Evolutionary conservation across 2,329 filamentous ascomycete genomes (phyloP).

Genomic region (Colletotrichum eleusines): DNA sequence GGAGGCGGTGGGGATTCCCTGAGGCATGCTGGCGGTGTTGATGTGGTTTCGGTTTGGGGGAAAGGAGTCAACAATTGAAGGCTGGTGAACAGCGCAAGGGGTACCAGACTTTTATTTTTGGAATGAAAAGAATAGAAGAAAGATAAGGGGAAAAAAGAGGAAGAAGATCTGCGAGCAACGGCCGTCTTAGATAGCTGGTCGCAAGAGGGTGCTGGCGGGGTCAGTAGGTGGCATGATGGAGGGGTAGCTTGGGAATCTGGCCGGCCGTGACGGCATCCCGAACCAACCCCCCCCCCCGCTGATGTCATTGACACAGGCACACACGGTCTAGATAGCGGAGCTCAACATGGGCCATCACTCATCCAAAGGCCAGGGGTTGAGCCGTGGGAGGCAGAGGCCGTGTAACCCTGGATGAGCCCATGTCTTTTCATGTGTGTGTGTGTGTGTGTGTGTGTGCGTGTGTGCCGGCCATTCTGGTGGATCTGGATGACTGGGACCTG

Average conservation of each 20-base stretch:
- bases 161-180: constrained; percentile 2
- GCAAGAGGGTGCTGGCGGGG: constrained; percentile 12
- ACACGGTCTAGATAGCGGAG: constrained; percentile 24
- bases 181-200: constrained; percentile 28
- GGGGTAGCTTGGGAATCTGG: constrained; percentile 34
- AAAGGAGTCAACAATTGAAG: neutral
- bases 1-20: constrained; percentile 64
- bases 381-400: neutral
- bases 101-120: constrained; percentile 20
- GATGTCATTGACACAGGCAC: constrained; percentile 35
- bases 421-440: no score
- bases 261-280: constrained; percentile 36
- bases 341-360: constrained; percentile 24
- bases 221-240: constrained; percentile 35
- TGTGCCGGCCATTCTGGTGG: constrained; percentile 17
- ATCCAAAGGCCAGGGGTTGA: constrained; percentile 15
- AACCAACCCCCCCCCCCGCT: constrained; percentile 38
- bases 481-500: constrained; percentile 26
- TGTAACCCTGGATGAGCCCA: constrained; percentile 17
- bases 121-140: constrained; percentile 1
- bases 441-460: no score
- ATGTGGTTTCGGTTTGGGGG: neutral
- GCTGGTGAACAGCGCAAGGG: constrained; percentile 4
- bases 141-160: neutral
- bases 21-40: constrained; percentile 28